Base-by-base conservation (phyloP, 2,329 filamentous ascomycete species). In the Aspergillus clavatus region DNA sequence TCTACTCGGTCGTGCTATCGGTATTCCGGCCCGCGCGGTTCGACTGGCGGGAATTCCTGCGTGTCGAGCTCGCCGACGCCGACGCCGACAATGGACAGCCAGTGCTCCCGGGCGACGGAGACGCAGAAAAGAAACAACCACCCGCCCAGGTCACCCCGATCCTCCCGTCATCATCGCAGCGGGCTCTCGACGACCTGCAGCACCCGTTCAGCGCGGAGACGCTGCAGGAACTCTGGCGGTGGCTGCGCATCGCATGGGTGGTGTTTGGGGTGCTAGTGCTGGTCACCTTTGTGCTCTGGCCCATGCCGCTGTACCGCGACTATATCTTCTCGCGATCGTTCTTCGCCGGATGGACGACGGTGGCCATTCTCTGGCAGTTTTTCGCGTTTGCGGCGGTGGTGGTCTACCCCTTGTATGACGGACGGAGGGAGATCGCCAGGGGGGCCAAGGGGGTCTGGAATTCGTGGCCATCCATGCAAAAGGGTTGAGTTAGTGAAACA, bases 231-330 rank as follows among this genome's bases (percentile, higher is more conserved):
- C 53, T 76, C 12, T 75, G 72, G 50, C 62, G 69, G 28, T 78
- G 75, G 76, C 68, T 69, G 1, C 62, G 61, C 0, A 71, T 75
- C 39, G 72, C 72, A 0, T 65, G 71, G 1, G 59, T 69, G 6
- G 76, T 75, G 75, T 66, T 74, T 0, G 49, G 66, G 0, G 74
- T 73, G 0, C 78, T 75, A 0, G 78, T 78, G 42, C 44, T 78
- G 1, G 75, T 75, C 0, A 75, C 78, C 42, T 77, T 73, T 74
- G 73, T 79, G 1, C 47, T 79, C 2, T 79, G 75, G 75, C 76
- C 76, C 0, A 60, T 79, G 36, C 75, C 75, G 0, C 79, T 79
- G 74, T 79, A 79, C 51, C 76, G 69, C 0, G 68, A 73, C 0
- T 78, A 78, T 44, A 60, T 78, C 0, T 78, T 78, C 50, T n/a